Base-by-base conservation (phyloP, 495 filamentous ascomycete species). In the Aspergillus haitiensis region DNA sequence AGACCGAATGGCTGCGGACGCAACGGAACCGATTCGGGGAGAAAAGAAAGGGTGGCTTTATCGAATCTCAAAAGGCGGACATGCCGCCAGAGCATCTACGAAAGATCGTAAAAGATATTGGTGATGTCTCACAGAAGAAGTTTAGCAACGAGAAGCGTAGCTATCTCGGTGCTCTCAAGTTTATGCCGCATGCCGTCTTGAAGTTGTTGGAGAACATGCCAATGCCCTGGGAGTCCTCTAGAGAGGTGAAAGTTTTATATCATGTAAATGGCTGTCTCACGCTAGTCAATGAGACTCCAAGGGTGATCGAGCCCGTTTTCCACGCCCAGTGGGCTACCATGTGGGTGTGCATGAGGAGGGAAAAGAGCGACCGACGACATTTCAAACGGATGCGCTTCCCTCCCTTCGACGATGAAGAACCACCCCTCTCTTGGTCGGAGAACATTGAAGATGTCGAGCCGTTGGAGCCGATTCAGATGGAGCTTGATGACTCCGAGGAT, bases 181-280 rank as follows among this genome's bases (percentile, higher is more conserved):
- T 96, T 74, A 99, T 99, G 95, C 95, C 95, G 1, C 95, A 99
- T 71, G 95, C 95, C n/a, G 95, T 99, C 9, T 74, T 99, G 77
- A 99, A 99, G 80, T 84, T 99, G 16, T 68, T 99, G 57, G 95
- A 99, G 81, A 99, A 99, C 70, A 99, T 99, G 95, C 95, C 95
- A 8, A 99, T 99, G 95, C 95, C 95, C 7, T 99, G 95, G 95
- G 95, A 99, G 78, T 91, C 91, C 34, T 84, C 91, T 6, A 82
- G 92, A 52, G 93, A 99, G 67, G 95, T 99, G 52, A 97, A 97
- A 74, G 95, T 99, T 11, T 78, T 99, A 7, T 99, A 99, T 74
- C 95, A 99, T 71, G 92, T 98, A 61, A 99, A 98, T 65, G 95
- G 95, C 10, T 98, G 95, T 68, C 76, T 99, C 66, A 99, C 95